Base-by-base conservation (phyloP, 2,329 filamentous ascomycete species). In the Claviceps cyperi region DNA sequence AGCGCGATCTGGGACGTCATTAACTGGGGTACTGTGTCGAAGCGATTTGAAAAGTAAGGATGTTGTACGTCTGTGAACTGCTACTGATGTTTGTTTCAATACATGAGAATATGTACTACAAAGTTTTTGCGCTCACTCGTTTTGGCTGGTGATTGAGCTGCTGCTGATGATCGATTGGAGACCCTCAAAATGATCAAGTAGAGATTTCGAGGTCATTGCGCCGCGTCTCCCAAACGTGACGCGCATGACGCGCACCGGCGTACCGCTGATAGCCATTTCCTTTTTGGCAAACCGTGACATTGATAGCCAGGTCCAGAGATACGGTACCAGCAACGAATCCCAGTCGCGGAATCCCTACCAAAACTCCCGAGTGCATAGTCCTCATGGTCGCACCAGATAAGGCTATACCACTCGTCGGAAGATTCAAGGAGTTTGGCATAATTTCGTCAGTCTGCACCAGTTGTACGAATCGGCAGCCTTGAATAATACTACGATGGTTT, bases 21-120 rank as follows among this genome's bases (percentile, higher is more conserved):
- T 68, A 95, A 95, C 81, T 96, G 90, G 90, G 88, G 89, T 78
- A 80, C 84, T 35, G 90, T 88, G 43, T 82, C 86, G 66, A 80
- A 83, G 75, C 80, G 87, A 56, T 88, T 87, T 63, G 70, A 71
- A 58, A 71, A 73, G 55, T 67, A 73, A 65, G 56, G 22, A 32
- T n/a, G 45, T 40, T 7, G 35, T 19, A 19, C 24, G 22, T 38
- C n/a, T 39, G 35, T 9, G 21, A n/a, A 11, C 47, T 48, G 38
- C 17, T 28, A 17, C 13, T 11, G 4, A 21, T 19, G 1, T 36
- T 41, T 35, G 38, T 43, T 17, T 35, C 14, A 28, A 48, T 37
- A 51, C 3, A 46, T 51, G 46, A 48, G 41, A 46, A 45, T 45
- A n/a, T n/a, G n/a, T n/a, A 9, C 24, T 44, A 32, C 43, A 5